phyloP scores from a whole-genome alignment of 345 rosid genomes.

The Acer negundo region DNA sequence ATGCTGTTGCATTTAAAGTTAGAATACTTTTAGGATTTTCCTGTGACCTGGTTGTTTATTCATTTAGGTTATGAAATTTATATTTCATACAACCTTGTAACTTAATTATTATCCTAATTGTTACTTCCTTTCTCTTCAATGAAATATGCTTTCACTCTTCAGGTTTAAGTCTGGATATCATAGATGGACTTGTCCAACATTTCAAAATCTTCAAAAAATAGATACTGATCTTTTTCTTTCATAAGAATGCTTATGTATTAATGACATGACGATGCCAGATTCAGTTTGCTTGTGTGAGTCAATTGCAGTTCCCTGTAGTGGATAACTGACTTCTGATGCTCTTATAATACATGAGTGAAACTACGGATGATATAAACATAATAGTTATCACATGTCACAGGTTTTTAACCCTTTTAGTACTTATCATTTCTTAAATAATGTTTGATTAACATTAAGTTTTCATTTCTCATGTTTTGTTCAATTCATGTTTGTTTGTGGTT shows the following conservation, averaged over 20 bases:
- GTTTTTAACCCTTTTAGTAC: background rate
- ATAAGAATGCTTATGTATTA: background rate
- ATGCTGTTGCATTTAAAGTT: background rate
- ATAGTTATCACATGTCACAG: background rate
- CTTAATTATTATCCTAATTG: no score
- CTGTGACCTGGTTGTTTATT: background rate
- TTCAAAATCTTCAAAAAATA: no score
- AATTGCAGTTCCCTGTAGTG: background rate
- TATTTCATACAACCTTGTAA: no score
- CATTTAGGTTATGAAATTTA: background rate
- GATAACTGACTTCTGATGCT: background rate
- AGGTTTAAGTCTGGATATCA: background rate
- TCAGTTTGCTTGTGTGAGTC: background rate
- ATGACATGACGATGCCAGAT: background rate
- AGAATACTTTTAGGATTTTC: background rate
- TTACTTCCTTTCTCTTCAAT: no score
- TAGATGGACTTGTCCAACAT: background rate
- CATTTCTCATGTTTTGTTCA: background rate
- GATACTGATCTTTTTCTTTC: background rate
- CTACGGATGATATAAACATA: background rate
- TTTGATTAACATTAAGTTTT: background rate
- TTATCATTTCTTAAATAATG: background rate
- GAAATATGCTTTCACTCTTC: no score
- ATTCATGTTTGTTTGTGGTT: background rate
- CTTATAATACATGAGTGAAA: background rate